Base-by-base conservation (phyloP, 2,329 filamentous ascomycete genomes). In the Cladosporium phlei region DNA sequence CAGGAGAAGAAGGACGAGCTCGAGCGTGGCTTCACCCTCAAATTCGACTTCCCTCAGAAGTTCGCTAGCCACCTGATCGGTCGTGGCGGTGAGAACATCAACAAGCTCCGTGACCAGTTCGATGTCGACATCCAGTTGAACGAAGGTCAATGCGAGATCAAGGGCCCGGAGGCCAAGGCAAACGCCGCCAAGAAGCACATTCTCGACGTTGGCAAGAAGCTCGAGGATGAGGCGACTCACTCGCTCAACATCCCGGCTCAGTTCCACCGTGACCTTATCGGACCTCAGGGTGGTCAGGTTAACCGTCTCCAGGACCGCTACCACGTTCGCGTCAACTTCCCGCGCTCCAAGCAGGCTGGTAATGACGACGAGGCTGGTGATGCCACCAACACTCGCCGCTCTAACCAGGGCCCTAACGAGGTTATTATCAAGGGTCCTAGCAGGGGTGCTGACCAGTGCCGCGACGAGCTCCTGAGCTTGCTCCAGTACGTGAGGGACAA, bases 261-360 rank as follows among this genome's bases (percentile, higher is more conserved):
- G 70, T 97, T 86, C 69, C 93, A 98, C 69, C 81, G 88, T 50
- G 90, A 96, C 65, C 76, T 98, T 46, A 98, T 98, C 58, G 93
- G 93, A 38, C 79, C 87, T 16, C 84, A 87, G 59, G 93, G 93
- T 50, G 80, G 76, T 61, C 87, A 94, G 64, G 91, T 98, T 62
- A 93, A 93, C 70, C 85, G 87, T 55, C 79, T 98, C 19, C 90
- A 98, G 69, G 88, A 84, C 47, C 85, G 90, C 37, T 96, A 98
- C 75, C 85, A 86, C 63, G 93, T 98, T 32, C 83, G 90, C 53
- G 93, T 98, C 59, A 91, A 96, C 71, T 98, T 98, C 75, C 93
- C 93, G 30, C 87, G 89, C 63, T 73, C 76, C 38, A 70, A 66
- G 32, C 58, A 62, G 40, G 59, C 59, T 43, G 66, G 64, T 39